Evolutionary conservation across 1,284 basidiomycete species (phyloP).

Genomic region (Violaceomyces palustris): DNA sequence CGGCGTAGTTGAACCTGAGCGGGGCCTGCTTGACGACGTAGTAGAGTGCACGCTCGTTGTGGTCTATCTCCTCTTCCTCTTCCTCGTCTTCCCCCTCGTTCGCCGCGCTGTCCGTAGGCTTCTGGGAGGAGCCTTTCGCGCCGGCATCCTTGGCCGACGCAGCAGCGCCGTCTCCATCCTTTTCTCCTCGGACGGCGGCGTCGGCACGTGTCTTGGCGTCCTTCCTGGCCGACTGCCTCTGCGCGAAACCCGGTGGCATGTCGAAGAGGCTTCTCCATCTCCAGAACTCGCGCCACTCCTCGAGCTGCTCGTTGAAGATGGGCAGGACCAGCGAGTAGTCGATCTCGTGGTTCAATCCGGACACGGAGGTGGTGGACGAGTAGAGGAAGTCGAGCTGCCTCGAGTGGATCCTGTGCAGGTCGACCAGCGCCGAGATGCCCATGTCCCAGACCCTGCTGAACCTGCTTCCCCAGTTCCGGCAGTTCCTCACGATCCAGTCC

Average conservation of each 20-base stretch:
- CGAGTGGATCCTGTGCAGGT: slow-evolving; percentile 56
- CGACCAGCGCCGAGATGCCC: slow-evolving; percentile 39
- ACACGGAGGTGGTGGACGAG: slow-evolving; percentile 71
- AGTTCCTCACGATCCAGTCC: slow-evolving; percentile 77
- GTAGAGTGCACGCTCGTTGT: slow-evolving; percentile 41
- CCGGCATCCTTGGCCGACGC: slow-evolving; percentile 10
- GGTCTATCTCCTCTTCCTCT: slow-evolving; percentile 36
- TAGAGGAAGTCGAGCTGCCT: slow-evolving; percentile 85
- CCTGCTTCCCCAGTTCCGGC: slow-evolving; percentile 61
- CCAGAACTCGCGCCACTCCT: slow-evolving; percentile 68
- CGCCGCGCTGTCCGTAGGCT: not conserved
- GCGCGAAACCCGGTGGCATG: slow-evolving; percentile 13
- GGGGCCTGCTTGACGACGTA: slow-evolving; percentile 39
- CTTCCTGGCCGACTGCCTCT: slow-evolving; percentile 15
- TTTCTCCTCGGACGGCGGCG: too few relatives aligned
- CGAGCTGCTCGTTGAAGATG: slow-evolving; percentile 74
- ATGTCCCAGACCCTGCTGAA: slow-evolving; percentile 48
- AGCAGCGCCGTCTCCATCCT: too few relatives aligned
- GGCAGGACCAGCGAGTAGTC: slow-evolving; percentile 80
- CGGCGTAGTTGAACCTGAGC: slow-evolving; percentile 46
- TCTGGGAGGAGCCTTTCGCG: slow-evolving; percentile 2
- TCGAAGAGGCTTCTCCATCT: slow-evolving; percentile 33
- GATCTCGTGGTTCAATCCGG: slow-evolving; percentile 77
- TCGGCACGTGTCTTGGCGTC: too few relatives aligned
- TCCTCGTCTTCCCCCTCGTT: slow-evolving; percentile 9